Evolutionary conservation across 306 rosid genomes (phyloP), one percentile per base, ranked within the genome.

Genomic region (Rubus parviflorus): DNA sequence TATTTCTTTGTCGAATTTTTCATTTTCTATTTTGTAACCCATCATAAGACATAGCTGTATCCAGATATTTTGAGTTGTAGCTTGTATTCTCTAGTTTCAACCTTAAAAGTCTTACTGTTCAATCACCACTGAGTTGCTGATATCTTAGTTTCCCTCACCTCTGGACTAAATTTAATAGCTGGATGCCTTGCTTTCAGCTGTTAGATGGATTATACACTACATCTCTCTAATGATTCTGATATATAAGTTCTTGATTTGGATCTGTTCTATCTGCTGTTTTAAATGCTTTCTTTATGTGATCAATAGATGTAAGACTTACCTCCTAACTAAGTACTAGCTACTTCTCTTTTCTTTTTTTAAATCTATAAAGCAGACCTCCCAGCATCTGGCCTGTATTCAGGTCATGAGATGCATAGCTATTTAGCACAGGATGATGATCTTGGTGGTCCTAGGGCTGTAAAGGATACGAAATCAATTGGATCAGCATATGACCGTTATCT

Each of bases 401-500:
- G 90, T 64, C 89, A 81, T 79, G 98, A 91, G 82, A 85, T 88
- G 90, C 92, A 83, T 57, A 83, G 73, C 73, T 88, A 93, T 87
- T 76, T 87, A 67, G 79, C 85, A 58, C 86, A 82, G 4, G 88
- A 85, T 65, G 92, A 89, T 78, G 95, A 93, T 68, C 83, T 65
- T 52, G 79, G 87, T 76, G 88, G 85, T 74, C 87, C 76, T 67
- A 83, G 70, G 85, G 49, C 74, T 58, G 52, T 88, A 43, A 90
- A 84, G 81, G 92, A 91, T 79, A 86, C 96, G 62, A 76, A 86
- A 76, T 46, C 94, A 49, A 83, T 91, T 70, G 94, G 92, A 73
- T 88, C 97, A 62, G 97, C 97, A 12, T 94, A 91, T 83, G 98
- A 94, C 57, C 94, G 91, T 78, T 94, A 91, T 88, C 98, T 94